Evolutionary conservation across 208 protist species (phyloP).

Genomic region (Hexamita inflata): DNA sequence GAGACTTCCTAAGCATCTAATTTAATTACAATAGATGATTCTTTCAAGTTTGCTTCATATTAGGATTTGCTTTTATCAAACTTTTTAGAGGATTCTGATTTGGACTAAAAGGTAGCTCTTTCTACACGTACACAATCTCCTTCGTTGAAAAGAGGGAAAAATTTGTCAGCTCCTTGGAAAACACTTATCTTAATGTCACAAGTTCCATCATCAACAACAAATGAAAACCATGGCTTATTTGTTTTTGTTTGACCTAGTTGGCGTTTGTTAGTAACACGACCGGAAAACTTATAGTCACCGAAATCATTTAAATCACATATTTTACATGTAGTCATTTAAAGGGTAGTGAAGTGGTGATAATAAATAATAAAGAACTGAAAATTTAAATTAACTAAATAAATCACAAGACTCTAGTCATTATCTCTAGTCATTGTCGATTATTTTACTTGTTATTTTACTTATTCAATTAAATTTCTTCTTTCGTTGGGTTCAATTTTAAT

Average conservation of each 20-base stretch:
- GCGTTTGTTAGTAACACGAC: not conserved
- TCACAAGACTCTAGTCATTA: too few species aligned
- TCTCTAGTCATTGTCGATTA: too few species aligned
- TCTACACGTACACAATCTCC: not conserved
- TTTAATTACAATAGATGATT: not conserved
- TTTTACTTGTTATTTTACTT: too few species aligned
- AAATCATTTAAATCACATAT: too few species aligned
- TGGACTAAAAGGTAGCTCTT: not conserved
- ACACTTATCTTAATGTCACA: not conserved
- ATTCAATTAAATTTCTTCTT: too few species aligned
- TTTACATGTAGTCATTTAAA: too few species aligned
- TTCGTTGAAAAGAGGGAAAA: not conserved
- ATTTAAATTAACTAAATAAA: too few species aligned
- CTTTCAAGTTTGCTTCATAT: not conserved
- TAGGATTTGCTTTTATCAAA: not conserved
- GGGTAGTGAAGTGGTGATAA: too few species aligned
- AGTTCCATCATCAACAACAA: not conserved
- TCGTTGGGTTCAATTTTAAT: too few species aligned
- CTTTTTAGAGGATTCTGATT: not conserved
- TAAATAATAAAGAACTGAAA: too few species aligned
- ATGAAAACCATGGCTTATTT: not conserved
- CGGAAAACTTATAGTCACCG: not conserved
- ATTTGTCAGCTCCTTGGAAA: not conserved
- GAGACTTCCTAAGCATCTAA: not conserved
- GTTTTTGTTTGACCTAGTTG: not conserved